Conservation (phyloP, 2,329 filamentous ascomycete species). For the Exophiala phaeomuriformis region DNA sequence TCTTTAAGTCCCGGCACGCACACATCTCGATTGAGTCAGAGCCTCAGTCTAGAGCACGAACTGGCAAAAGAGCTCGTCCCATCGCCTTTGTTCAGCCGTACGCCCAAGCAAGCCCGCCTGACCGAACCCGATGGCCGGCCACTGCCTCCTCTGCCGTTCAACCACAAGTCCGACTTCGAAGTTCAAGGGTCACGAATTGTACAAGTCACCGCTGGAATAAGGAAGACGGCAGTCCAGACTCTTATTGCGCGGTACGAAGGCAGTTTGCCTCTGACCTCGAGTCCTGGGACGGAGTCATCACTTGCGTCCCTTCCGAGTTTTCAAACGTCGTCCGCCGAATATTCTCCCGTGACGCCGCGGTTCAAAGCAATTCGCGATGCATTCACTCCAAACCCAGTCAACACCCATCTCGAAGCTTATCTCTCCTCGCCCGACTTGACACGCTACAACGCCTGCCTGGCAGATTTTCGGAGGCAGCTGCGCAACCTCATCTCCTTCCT, state of each 20-base stretch:
- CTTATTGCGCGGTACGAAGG: slow-evolving; percentile 24
- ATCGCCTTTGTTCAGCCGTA: slow-evolving; percentile 25
- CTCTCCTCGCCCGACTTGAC: slow-evolving; percentile 8
- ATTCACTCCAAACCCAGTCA: slow-evolving; percentile 17
- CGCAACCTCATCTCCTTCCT: slow-evolving; percentile 10
- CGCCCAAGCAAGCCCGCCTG: slow-evolving; percentile 3
- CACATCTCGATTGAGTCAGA: slow-evolving; percentile 17
- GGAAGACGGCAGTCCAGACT: slow-evolving; percentile 23
- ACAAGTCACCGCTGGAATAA: slow-evolving; percentile 11
- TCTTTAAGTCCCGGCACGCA: slow-evolving; percentile 3
- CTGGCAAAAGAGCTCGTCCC: slow-evolving; percentile 25
- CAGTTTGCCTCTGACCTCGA: slow-evolving; percentile 8
- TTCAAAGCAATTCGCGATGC: slow-evolving; percentile 19
- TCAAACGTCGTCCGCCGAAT: not conserved
- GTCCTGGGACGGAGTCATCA: slow-evolving; percentile 2
- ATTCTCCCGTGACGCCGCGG: slow-evolving; percentile 12
- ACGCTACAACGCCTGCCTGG: slow-evolving; percentile 13
- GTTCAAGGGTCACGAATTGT: slow-evolving; percentile 17
- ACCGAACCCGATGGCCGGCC: slow-evolving; percentile 6
- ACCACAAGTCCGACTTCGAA: slow-evolving; percentile 18
- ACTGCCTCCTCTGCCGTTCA: slow-evolving; percentile 23
- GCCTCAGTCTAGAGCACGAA: slow-evolving; percentile 16
- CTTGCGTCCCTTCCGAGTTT: not conserved
- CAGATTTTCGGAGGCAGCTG: slow-evolving; percentile 12
- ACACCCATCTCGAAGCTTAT: slow-evolving; percentile 16